These are phyloP conservation scores for Oldenlandia corymbosa DNA, from an alignment of 257 asterid species.

Conservation along the genomic window DNA sequence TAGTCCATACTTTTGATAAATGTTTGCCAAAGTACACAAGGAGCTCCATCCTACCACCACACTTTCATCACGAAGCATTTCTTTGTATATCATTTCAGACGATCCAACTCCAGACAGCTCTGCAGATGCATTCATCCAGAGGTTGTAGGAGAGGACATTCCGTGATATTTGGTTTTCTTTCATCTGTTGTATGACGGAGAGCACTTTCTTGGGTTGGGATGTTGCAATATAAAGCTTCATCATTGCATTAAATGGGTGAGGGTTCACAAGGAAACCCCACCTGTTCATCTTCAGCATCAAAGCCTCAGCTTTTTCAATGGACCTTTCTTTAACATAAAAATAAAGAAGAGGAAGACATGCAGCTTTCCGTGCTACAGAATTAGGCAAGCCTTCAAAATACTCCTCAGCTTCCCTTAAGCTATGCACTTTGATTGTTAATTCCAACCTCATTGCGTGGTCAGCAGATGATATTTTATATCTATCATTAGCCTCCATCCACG, in stretches of 20 bases:
- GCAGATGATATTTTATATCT: conserved; percentile 14
- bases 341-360: conserved; percentile 33
- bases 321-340: conserved; percentile 28
- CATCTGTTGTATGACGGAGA: conserved; percentile 32
- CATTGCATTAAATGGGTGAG: conserved; percentile 37
- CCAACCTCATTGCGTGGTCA: conserved; percentile 26
- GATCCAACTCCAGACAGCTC: conserved; percentile 28
- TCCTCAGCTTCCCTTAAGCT: conserved; percentile 26
- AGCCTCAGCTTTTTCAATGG: conserved; percentile 31
- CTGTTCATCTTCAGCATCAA: conserved; percentile 29
- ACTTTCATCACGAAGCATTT: conserved; percentile 25
- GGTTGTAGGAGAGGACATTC: conserved; percentile 37
- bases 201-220: conserved; percentile 25
- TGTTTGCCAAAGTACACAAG: conserved; percentile 30
- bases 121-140: conserved; percentile 40
- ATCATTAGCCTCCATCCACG: conserved; percentile 30
- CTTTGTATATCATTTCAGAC: conserved; percentile 30
- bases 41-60: conserved; percentile 36
- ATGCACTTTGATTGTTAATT: conserved; percentile 24
- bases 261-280: conserved; percentile 25
- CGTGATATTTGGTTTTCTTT: conserved; percentile 28
- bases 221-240: conserved; percentile 44
- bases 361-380: conserved; percentile 27
- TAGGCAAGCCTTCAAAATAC: conserved; percentile 26
- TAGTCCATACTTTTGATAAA: conserved; percentile 25